Evolutionary conservation across 345 rosid genomes (phyloP).

Genomic region (Hypericum androsaemum): DNA sequence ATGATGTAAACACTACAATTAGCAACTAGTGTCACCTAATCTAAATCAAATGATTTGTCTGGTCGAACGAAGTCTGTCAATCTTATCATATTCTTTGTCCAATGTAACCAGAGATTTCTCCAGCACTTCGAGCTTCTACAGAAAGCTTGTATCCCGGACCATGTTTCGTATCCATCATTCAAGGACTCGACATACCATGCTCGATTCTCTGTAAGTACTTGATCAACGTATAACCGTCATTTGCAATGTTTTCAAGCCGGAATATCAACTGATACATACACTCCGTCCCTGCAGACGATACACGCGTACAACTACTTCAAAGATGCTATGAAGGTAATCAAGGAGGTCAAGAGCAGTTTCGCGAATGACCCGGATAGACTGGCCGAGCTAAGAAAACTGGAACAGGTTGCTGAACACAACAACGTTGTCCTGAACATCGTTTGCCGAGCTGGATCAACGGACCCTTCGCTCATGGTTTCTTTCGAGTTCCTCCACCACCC

Average conservation of each 20-base stretch:
- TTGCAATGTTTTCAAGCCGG: background rate
- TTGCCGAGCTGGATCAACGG: constrained; percentile 40
- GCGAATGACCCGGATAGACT: constrained; percentile 56
- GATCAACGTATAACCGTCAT: background rate
- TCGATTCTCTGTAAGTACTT: constrained; percentile 68
- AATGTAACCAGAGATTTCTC: constrained; percentile 52
- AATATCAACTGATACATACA: background rate
- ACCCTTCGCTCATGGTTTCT: constrained; percentile 74
- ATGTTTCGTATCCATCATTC: constrained; percentile 58
- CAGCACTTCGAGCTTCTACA: constrained; percentile 96
- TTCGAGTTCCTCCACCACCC: constrained; percentile 91
- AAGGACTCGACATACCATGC: constrained; percentile 62
- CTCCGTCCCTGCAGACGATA: constrained; percentile 30
- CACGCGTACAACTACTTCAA: constrained; percentile 64
- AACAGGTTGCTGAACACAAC: constrained; percentile 93
- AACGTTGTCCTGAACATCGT: constrained; percentile 61
- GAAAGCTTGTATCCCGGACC: constrained; percentile 82
- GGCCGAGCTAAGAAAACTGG: constrained; percentile 61
- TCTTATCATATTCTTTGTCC: constrained; percentile 6
- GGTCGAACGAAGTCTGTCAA: too few species aligned
- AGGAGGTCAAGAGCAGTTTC: constrained; percentile 69
- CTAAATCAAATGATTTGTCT: background rate
- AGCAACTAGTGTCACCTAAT: background rate
- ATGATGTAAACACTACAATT: background rate
- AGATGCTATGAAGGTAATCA: constrained; percentile 75